Conservation (phyloP, 2,329 filamentous ascomycete genomes). For the Spiromastix sp. region DNA sequence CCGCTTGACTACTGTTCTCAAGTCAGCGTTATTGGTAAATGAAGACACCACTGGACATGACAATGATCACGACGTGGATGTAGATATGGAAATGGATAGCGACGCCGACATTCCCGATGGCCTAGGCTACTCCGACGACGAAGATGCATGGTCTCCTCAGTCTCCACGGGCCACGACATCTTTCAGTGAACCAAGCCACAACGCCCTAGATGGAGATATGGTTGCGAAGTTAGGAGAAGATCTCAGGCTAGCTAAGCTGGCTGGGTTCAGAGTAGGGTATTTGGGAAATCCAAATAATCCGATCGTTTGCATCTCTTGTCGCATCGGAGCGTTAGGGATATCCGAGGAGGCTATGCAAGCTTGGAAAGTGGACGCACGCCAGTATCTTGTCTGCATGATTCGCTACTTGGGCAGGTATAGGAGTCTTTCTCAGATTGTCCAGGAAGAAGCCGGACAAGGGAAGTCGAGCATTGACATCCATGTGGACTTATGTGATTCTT, state of each 20-base stretch:
- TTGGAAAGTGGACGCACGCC: slow-evolving; percentile 57
- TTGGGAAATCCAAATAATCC: slow-evolving; percentile 43
- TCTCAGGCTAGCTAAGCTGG: slow-evolving; percentile 48
- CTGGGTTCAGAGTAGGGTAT: slow-evolving; percentile 62
- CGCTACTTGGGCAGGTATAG: slow-evolving; percentile 54
- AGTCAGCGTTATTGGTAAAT: slow-evolving; percentile 15
- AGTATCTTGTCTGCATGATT: slow-evolving; percentile 67
- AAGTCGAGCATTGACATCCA: slow-evolving; percentile 45
- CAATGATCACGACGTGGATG: slow-evolving; percentile 21
- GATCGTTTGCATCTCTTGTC: slow-evolving; percentile 56
- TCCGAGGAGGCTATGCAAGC: slow-evolving; percentile 65
- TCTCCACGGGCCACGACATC: slow-evolving; percentile 4
- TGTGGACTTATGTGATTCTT: slow-evolving; percentile 58
- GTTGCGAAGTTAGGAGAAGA: slow-evolving; percentile 45
- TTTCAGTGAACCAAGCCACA: not conserved
- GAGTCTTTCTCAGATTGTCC: slow-evolving; percentile 44
- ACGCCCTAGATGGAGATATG: slow-evolving; percentile 5
- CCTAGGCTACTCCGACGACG: slow-evolving; percentile 25
- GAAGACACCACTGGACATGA: slow-evolving; percentile 12
- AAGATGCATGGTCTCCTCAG: slow-evolving; percentile 22
- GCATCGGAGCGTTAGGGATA: slow-evolving; percentile 59
- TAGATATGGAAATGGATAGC: slow-evolving; percentile 14
- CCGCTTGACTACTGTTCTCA: slow-evolving; percentile 33
- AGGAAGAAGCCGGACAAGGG: slow-evolving; percentile 25
- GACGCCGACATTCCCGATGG: slow-evolving; percentile 16